Conservation (phyloP, 139 green algal genomes). For the Nannochloris sp. region DNA sequence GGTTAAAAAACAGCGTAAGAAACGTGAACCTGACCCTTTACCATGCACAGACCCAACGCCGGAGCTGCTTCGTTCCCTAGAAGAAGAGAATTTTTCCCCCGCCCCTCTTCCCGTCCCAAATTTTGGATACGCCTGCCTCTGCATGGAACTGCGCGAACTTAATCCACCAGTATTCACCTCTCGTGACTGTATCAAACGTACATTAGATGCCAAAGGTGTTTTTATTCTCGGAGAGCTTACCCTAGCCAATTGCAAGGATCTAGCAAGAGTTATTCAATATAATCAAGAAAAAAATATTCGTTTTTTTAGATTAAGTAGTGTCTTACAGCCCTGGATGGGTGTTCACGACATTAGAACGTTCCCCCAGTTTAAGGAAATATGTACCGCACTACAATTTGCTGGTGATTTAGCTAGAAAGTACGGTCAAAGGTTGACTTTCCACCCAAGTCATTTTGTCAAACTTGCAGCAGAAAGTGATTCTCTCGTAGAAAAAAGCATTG, state of each 20-base stretch:
- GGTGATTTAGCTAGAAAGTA: conserved; percentile 36
- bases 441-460: conserved; percentile 52
- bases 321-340: conserved; percentile 51
- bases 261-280: conserved; percentile 43
- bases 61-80: background rate
- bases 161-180: conserved; percentile 49
- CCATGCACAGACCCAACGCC: background rate
- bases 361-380: conserved; percentile 47
- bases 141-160: conserved; percentile 35
- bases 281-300: conserved; percentile 59
- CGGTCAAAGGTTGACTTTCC: conserved; percentile 61
- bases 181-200: conserved; percentile 37
- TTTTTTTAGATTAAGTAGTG: conserved; percentile 40
- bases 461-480: conserved; percentile 15
- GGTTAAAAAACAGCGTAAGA: background rate
- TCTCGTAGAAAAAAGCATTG: conserved; percentile 32
- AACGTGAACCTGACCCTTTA: background rate
- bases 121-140: conserved; percentile 55
- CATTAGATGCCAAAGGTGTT: conserved; percentile 35
- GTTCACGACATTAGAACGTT: conserved; percentile 42
- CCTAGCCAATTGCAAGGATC: conserved; percentile 42
- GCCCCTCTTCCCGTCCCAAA: background rate
- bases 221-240: conserved; percentile 36
- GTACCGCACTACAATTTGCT: conserved; percentile 38
- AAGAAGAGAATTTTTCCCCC: background rate